Evolutionary conservation across 305 asterid species (phyloP).

Genomic region (Fraxinus baroniana): DNA sequence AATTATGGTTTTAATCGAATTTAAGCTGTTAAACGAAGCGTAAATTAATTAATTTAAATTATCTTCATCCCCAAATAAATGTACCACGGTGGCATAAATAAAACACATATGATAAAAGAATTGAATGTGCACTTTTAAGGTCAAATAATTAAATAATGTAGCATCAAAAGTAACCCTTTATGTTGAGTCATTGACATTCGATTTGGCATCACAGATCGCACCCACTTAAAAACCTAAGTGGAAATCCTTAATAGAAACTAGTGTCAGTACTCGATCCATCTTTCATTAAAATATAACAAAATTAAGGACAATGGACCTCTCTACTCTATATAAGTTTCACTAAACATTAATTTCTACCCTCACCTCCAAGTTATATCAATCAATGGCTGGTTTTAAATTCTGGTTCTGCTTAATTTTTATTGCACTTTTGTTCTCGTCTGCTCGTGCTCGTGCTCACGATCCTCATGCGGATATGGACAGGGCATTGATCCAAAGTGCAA

Average conservation of each 20-base stretch:
- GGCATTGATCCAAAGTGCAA: constrained; percentile 30
- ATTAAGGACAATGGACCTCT: neutral
- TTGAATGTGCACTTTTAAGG: constrained; percentile 13
- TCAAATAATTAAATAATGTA: constrained; percentile 8
- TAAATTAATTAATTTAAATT: neutral
- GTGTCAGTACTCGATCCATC: constrained; percentile 19
- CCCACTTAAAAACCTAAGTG: constrained; percentile 30
- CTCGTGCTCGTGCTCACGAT: neutral
- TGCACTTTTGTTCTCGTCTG: constrained; percentile 5
- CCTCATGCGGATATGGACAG: neutral
- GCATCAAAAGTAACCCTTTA: constrained; percentile 1
- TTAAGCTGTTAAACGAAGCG: neutral
- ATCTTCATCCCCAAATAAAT: neutral
- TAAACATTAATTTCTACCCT: constrained; percentile 23
- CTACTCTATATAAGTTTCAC: constrained; percentile 24
- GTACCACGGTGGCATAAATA: neutral
- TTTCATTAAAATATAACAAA: constrained; percentile 18
- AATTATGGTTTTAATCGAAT: no score
- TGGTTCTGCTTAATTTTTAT: constrained; percentile 30
- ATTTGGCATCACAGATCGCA: constrained; percentile 19
- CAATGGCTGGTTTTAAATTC: constrained; percentile 32
- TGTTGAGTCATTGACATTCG: constrained; percentile 1
- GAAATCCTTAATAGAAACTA: constrained; percentile 12
- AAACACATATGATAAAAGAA: neutral
- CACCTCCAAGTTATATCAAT: neutral